phyloP scores from a whole-genome alignment of 805 yeast genomes.

The Vanderwaltozyma verrucispora region DNA sequence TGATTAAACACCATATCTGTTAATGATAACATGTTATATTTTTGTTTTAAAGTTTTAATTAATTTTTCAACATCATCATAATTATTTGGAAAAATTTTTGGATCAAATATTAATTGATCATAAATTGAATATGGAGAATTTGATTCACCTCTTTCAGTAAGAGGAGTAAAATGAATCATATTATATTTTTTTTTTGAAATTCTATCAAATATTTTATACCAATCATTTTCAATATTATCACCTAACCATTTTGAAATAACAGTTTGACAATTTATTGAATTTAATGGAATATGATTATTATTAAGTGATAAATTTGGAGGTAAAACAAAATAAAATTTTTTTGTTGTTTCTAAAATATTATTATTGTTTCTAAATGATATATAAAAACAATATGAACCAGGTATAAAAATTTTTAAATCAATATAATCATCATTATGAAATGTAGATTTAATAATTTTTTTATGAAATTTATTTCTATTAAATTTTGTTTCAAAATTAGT shows the following conservation, averaged over 20 bases:
- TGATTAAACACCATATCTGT: conserved; percentile 94
- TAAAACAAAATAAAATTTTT: conserved; percentile 62
- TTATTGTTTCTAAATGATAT: conserved; percentile 40
- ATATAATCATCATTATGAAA: conserved; percentile 56
- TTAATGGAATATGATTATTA: conserved; percentile 52
- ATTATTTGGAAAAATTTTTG: conserved; percentile 41
- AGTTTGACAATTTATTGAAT: conserved; percentile 72
- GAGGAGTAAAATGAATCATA: conserved; percentile 93
- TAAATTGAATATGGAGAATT: conserved; percentile 88
- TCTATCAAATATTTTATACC: conserved; percentile 57
- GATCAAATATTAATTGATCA: conserved; percentile 77
- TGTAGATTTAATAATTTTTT: conserved; percentile 40
- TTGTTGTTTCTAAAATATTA: conserved; percentile 38
- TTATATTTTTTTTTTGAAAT: conserved; percentile 75
- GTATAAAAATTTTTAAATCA: conserved; percentile 48
- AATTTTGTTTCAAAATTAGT: conserved; percentile 34
- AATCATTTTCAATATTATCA: conserved; percentile 45
- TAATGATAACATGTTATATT: conserved; percentile 59
- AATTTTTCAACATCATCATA: conserved; percentile 44
- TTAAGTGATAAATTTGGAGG: conserved; percentile 62
- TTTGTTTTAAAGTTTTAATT: conserved; percentile 38
- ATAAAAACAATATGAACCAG: conserved; percentile 77
- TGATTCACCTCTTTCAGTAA: conserved; percentile 81
- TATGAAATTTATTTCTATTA: conserved; percentile 45
- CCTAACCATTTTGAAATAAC: conserved; percentile 93